Evolutionary conservation across 345 rosid species (phyloP).

Genomic region (Murraya paniculata): DNA sequence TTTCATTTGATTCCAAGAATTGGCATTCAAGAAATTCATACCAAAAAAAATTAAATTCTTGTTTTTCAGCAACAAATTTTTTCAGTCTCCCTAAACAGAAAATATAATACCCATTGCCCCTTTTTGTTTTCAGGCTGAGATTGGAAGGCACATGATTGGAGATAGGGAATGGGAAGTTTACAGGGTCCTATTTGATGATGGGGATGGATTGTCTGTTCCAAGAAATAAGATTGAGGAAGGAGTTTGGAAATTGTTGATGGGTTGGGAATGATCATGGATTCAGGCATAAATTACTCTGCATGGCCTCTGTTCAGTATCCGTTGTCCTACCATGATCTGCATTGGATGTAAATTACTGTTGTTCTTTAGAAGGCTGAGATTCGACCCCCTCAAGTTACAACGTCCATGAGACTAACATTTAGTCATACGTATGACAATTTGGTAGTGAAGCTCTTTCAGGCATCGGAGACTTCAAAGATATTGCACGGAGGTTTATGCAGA

Average conservation of each 20-base stretch:
- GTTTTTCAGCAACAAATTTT: neutral
- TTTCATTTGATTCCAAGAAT: neutral
- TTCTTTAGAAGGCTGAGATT: conserved; percentile 3
- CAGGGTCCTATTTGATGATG: conserved; percentile 77
- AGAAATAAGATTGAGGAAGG: conserved; percentile 62
- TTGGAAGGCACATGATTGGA: conserved; percentile 67
- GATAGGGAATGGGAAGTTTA: conserved; percentile 93
- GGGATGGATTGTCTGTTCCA: conserved; percentile 45
- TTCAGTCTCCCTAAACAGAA: neutral
- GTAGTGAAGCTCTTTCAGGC: neutral
- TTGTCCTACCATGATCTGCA: neutral
- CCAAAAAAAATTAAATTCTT: neutral
- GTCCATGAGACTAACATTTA: neutral
- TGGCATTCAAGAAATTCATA: neutral
- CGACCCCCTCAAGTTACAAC: neutral
- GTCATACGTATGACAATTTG: neutral
- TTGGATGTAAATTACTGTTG: conserved; percentile 10
- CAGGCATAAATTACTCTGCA: neutral
- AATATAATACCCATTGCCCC: neutral
- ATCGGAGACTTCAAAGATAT: neutral
- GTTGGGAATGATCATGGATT: conserved; percentile 56
- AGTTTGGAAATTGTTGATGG: conserved; percentile 91
- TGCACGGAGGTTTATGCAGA: neutral
- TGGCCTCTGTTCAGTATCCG: neutral
- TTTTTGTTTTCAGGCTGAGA: conserved; percentile 61